Base-by-base conservation (phyloP, 202 grass and related monocot genomes). In the Carex arenaria region DNA sequence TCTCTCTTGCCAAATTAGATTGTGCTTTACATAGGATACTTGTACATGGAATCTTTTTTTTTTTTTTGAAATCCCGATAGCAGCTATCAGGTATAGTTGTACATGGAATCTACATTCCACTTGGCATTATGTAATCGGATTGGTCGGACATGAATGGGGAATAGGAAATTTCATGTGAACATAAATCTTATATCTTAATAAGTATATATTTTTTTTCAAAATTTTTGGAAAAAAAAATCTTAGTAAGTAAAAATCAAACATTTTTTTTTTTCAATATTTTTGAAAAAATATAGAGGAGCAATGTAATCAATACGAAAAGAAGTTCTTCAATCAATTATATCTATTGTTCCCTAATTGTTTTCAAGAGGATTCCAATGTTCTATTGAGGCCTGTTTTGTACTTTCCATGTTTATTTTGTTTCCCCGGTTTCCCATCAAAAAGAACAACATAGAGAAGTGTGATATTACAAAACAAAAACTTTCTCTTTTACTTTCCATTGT, bases 361-460 rank as follows among this genome's bases (percentile, higher is more conserved):
- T 7, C 17, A n/a, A 10, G 10, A 64, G 22, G 26, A 64, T 14
- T 31, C 18, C 12, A 64, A 65, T 15, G 4, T 32, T 64, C 32
- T 64, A 32, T 30, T 64, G 26, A 31, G 26, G 2, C 57, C 19
- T 61, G 59, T 2, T 22, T 73, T 73, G 40, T 67, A 31, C 30
- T 38, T 72, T 72, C 69, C 64, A 18, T 19, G 1, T 51, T 74
- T 53, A 30, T 74, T 74, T 74, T 74, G 20, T 54, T 45, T 31
- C 22, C 69, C 26, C 22, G 14, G 7, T 22, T 47, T 19, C 17
- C 7, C 19, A 72, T 49, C 10, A 75, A 75, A 73, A 75, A 75
- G 13, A 55, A 55, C 23, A 74, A 55, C 80, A 82, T 68, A 66
- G 80, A 82, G 13, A 52, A 82, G 61, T 67, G 80, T 68, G 80